Conservation (phyloP, 2,329 filamentous ascomycete genomes). For the Calcarisporium arbuscula region DNA sequence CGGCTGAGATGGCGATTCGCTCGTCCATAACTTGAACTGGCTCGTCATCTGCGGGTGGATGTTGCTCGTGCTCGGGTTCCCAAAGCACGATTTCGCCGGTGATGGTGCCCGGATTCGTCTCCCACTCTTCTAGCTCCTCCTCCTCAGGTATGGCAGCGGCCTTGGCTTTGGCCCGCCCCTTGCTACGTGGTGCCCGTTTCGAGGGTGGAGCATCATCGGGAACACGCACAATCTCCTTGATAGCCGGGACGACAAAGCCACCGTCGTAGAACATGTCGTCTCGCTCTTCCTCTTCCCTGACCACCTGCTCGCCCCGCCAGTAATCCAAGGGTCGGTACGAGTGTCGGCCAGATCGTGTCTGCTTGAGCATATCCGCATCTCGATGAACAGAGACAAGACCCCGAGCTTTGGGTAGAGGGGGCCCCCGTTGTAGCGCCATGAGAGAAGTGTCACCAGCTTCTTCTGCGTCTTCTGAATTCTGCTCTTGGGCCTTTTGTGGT, state of each 20-base stretch:
- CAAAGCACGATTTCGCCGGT: constrained; percentile 58
- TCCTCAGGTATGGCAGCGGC: constrained; percentile 37
- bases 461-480: constrained; percentile 30
- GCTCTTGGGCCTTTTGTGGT: constrained; percentile 16
- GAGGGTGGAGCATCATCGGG: constrained; percentile 45
- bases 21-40: constrained; percentile 47
- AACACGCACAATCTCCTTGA: constrained; percentile 72
- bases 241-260: constrained; percentile 56
- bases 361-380: constrained; percentile 44
- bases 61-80: constrained; percentile 49
- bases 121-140: constrained; percentile 62
- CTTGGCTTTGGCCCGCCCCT: constrained; percentile 22
- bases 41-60: constrained; percentile 49
- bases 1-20: constrained; percentile 49
- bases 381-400: constrained; percentile 48
- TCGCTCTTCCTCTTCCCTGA: constrained; percentile 57
- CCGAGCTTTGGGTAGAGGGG: constrained; percentile 48
- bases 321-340: constrained; percentile 74
- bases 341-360: constrained; percentile 69
- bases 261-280: constrained; percentile 37
- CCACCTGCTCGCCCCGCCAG: constrained; percentile 78
- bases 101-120: constrained; percentile 58
- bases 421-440: constrained; percentile 44
- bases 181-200: constrained; percentile 19
- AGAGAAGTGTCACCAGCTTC: constrained; percentile 40